Conservation (phyloP, 1,139 yeast species). For the Protomyces inouyei region DNA sequence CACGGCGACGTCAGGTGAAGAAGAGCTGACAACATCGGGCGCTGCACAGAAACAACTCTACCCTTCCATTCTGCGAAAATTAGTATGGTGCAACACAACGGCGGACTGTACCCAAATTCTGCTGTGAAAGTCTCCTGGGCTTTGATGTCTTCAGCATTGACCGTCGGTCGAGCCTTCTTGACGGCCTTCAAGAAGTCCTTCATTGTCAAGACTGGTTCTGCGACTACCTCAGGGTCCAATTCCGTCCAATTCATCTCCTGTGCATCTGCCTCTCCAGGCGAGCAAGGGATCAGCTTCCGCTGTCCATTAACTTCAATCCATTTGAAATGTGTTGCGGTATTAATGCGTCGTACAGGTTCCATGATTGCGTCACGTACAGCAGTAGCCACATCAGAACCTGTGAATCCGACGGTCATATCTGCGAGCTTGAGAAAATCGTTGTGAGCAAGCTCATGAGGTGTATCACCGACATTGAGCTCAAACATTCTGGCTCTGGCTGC, state of each 20-base stretch:
- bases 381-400: conserved; percentile 96
- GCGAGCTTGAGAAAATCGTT: conserved; percentile 76
- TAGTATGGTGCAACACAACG: neutral
- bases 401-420: conserved; percentile 93
- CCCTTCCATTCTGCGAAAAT: neutral
- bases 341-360: conserved; percentile 96
- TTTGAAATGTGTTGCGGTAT: conserved; percentile 93
- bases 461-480: conserved; percentile 83
- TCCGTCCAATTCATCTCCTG: conserved; percentile 91
- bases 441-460: conserved; percentile 71
- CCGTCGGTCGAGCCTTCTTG: conserved; percentile 90
- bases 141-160: conserved; percentile 71
- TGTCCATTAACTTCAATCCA: conserved; percentile 44
- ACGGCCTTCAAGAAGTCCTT: conserved; percentile 93
- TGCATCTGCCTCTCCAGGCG: conserved; percentile 90
- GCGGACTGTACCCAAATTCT: conserved; percentile 50
- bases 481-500: conserved; percentile 92
- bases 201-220: conserved; percentile 82
- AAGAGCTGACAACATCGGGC: too few species aligned
- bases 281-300: conserved; percentile 74
- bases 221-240: conserved; percentile 77
- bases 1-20: too few species aligned
- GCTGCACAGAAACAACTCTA: neutral
- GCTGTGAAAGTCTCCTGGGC: conserved; percentile 83
- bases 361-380: conserved; percentile 95